These are phyloP conservation scores for Carnegiea gigantea DNA, from an alignment of 179 eudicot species.

Conservation along the genomic window DNA sequence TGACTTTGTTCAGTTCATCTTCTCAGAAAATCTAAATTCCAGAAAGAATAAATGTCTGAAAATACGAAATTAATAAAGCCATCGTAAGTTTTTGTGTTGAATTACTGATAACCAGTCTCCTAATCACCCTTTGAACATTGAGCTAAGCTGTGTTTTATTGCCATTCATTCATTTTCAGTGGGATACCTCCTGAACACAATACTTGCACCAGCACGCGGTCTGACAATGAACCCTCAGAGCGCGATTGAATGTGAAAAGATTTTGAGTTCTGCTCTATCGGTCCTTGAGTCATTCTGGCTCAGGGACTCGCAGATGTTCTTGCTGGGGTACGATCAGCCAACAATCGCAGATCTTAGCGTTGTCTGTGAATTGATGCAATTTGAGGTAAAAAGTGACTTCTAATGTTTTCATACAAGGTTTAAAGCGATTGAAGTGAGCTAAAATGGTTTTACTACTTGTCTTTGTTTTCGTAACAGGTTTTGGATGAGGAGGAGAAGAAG, in stretches of 20 bases:
- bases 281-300: conserved; percentile 63
- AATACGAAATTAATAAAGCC: too few relatives aligned
- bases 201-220: conserved; percentile 53
- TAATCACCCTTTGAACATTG: not conserved
- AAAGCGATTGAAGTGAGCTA: not conserved
- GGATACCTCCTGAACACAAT: conserved; percentile 39
- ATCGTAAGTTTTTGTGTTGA: too few relatives aligned
- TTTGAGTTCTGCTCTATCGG: conserved; percentile 41
- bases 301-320: conserved; percentile 53
- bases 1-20: not conserved
- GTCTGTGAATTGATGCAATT: conserved; percentile 79
- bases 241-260: conserved; percentile 55
- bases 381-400: conserved; percentile 43
- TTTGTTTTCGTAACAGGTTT: conserved; percentile 34
- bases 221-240: conserved; percentile 40
- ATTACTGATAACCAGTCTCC: not conserved
- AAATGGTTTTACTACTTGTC: not conserved
- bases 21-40: not conserved
- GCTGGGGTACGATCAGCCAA: conserved; percentile 58
- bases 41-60: too few relatives aligned
- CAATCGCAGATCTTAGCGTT: conserved; percentile 75
- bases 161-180: conserved; percentile 31
- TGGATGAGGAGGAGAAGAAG: conserved; percentile 41
- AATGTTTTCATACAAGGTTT: not conserved
- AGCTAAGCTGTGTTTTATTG: not conserved